phyloP scores from a whole-genome alignment of 1,139 yeast genomes.

The Candida mesenterica region DNA sequence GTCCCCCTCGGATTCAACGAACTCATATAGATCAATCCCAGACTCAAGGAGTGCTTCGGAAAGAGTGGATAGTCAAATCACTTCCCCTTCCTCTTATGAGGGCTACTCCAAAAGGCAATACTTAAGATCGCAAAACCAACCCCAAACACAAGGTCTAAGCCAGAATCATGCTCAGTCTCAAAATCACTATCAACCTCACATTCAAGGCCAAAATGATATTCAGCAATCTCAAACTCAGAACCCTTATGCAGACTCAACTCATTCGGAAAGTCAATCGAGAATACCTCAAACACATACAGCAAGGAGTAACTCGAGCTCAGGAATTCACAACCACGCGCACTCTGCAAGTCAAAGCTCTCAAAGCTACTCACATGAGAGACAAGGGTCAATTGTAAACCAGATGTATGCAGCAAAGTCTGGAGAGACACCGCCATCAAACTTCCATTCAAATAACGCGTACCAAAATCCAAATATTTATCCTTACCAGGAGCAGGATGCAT shows the following conservation, averaged over 20 bases:
- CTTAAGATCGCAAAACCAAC: background rate
- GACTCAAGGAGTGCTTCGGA: constrained; percentile 4
- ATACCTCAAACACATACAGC: too few relatives aligned
- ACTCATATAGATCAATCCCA: constrained; percentile 7
- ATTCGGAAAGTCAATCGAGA: too few relatives aligned
- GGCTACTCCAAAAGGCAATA: constrained; percentile 3
- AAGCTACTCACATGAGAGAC: background rate
- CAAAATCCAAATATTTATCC: too few relatives aligned
- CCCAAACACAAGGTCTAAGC: background rate
- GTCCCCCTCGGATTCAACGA: constrained; percentile 8
- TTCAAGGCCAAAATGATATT: too few relatives aligned
- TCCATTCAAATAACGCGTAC: too few relatives aligned
- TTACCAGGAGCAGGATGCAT: background rate
- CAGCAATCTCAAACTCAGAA: too few relatives aligned
- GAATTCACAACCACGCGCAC: too few relatives aligned
- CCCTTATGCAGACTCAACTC: too few relatives aligned
- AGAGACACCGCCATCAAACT: too few relatives aligned
- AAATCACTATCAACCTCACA: background rate
- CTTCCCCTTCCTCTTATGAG: constrained; percentile 10
- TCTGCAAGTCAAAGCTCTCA: background rate
- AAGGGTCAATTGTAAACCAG: too few relatives aligned
- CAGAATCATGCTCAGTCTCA: background rate
- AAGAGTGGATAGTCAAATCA: constrained; percentile 9
- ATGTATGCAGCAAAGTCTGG: too few relatives aligned
- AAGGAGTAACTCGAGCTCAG: too few relatives aligned